Percentiles rank a stretch among this genome's conserved stretches.
Conservation (phyloP, 257 asterid genomes). For the Solanum appendiculatum region DNA sequence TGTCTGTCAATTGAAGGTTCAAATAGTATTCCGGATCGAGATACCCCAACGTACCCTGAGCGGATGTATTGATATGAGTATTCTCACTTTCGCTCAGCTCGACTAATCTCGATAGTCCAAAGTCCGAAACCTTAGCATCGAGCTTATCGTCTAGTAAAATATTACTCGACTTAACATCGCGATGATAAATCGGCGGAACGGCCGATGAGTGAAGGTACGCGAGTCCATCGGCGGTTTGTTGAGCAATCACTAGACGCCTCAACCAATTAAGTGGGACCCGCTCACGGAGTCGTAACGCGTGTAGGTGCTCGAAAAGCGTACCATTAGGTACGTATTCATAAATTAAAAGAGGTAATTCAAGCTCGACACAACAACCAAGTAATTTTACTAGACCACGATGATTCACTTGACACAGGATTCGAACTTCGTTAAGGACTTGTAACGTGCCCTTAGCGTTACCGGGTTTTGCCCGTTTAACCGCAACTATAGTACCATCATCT, state of each 20-base stretch:
- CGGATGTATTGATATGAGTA: conserved; percentile 44
- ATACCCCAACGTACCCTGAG: conserved; percentile 59
- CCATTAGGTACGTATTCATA: conserved; percentile 44
- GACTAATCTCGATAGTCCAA: conserved; percentile 43
- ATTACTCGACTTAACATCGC: conserved; percentile 51
- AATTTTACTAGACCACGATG: conserved; percentile 41
- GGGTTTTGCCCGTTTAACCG: conserved; percentile 48
- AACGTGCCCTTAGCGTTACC: conserved; percentile 40
- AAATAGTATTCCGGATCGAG: conserved; percentile 53
- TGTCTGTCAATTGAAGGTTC: conserved; percentile 39
- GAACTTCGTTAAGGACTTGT: conserved; percentile 52
- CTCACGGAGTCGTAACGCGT: conserved; percentile 10
- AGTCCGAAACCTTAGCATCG: conserved; percentile 50
- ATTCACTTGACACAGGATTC: conserved; percentile 52
- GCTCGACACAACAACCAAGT: conserved; percentile 55
- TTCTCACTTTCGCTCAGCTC: conserved; percentile 36
- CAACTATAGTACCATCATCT: conserved; percentile 37
- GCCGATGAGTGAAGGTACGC: conserved; percentile 56
- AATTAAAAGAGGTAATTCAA: conserved; percentile 41
- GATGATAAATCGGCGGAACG: conserved; percentile 43
- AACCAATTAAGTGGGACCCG: conserved; percentile 33
- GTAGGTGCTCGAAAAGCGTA: conserved; percentile 44
- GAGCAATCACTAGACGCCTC: conserved; percentile 31
- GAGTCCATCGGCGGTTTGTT: conserved; percentile 35
- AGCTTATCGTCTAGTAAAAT: conserved; percentile 41